phyloP scores from a whole-genome alignment of 208 protist genomes.

The Wallacemonas sp. region DNA sequence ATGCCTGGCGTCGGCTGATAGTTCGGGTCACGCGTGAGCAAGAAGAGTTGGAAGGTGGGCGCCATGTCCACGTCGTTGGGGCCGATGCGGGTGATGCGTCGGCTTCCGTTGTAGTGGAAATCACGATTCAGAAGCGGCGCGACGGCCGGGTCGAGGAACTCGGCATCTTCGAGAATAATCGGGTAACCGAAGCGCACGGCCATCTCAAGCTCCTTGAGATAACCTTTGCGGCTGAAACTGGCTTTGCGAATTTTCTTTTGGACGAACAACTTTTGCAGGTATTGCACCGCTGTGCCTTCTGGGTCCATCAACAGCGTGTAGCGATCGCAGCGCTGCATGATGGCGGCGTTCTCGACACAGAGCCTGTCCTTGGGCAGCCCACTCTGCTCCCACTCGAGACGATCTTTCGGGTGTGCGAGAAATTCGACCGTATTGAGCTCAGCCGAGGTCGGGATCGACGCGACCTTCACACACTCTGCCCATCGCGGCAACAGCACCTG shows the following conservation, averaged over 20 bases:
- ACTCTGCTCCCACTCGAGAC: slow-evolving; percentile 93
- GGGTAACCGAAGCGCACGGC: slow-evolving; percentile 98
- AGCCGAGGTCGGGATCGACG: slow-evolving; percentile 42
- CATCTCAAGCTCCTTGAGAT: slow-evolving; percentile 98
- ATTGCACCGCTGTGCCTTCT: slow-evolving; percentile 94
- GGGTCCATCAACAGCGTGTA: slow-evolving; percentile 99
- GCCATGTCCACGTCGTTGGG: slow-evolving; percentile 98
- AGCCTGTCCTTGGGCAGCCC: slow-evolving; percentile 97
- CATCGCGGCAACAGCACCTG: slow-evolving; percentile 88
- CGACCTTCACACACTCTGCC: slow-evolving; percentile 61
- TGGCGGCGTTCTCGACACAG: slow-evolving; percentile 98
- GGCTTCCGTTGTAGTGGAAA: slow-evolving; percentile 93
- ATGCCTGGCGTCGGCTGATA: slow-evolving; percentile 95
- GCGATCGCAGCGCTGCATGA: slow-evolving; percentile 93
- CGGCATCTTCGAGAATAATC: slow-evolving; percentile 99
- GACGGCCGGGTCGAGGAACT: slow-evolving; percentile 98
- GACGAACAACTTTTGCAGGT: slow-evolving; percentile 89
- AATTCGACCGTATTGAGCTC: slow-evolving; percentile 89
- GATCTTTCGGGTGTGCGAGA: slow-evolving; percentile 90
- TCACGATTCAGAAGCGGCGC: slow-evolving; percentile 98
- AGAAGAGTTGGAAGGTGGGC: slow-evolving; percentile 96
- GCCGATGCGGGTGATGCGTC: slow-evolving; percentile 94
- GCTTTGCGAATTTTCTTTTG: slow-evolving; percentile 91
- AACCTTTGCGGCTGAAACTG: slow-evolving; percentile 95
- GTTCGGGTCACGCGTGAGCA: slow-evolving; percentile 96